A percentile compares a stretch with the other conserved stretches of the same genome.
These are phyloP conservation scores for Yamadazyma scolyti DNA, from an alignment of 805 yeast genomes.

Conservation along the genomic window DNA sequence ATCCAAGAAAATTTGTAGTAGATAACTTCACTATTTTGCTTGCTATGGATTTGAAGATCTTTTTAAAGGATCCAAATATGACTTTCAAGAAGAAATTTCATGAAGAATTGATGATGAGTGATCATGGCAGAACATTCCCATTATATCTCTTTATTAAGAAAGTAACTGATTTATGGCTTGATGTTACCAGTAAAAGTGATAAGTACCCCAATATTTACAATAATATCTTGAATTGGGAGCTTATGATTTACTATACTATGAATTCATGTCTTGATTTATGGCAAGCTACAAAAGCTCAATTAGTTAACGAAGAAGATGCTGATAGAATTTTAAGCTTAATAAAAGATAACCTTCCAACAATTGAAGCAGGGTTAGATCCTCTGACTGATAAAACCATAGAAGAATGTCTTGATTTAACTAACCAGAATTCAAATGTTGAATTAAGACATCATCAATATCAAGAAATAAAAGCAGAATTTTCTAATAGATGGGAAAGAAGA, in stretches of 20 bases:
- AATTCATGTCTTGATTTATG: conserved; percentile 57
- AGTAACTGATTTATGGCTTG: conserved; percentile 34
- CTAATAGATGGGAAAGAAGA: conserved; percentile 41
- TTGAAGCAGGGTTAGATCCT: conserved; percentile 19
- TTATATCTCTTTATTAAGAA: conserved; percentile 36
- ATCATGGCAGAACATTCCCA: conserved; percentile 48
- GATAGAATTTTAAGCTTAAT: conserved; percentile 48
- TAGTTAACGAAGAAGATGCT: conserved; percentile 44
- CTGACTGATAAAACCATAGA: conserved; percentile 29
- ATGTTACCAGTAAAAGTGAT: conserved; percentile 23
- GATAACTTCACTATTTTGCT: conserved; percentile 47
- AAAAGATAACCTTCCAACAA: conserved; percentile 20
- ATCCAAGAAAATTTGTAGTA: conserved; percentile 40
- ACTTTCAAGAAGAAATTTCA: conserved; percentile 59
- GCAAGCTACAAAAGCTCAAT: conserved; percentile 56
- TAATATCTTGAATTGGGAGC: conserved; percentile 47
- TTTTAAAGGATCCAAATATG: conserved; percentile 54
- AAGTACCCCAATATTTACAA: conserved; percentile 36
- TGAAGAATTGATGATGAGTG: conserved; percentile 63
- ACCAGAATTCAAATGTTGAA: conserved; percentile 38
- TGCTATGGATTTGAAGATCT: conserved; percentile 51
- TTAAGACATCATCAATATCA: conserved; percentile 55
- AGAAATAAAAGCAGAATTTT: conserved; percentile 33
- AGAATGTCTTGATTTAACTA: conserved; percentile 43
- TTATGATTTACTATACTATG: conserved; percentile 55